phyloP scores from a whole-genome alignment of 495 filamentous ascomycete species.

The Neurospora intermedia region DNA sequence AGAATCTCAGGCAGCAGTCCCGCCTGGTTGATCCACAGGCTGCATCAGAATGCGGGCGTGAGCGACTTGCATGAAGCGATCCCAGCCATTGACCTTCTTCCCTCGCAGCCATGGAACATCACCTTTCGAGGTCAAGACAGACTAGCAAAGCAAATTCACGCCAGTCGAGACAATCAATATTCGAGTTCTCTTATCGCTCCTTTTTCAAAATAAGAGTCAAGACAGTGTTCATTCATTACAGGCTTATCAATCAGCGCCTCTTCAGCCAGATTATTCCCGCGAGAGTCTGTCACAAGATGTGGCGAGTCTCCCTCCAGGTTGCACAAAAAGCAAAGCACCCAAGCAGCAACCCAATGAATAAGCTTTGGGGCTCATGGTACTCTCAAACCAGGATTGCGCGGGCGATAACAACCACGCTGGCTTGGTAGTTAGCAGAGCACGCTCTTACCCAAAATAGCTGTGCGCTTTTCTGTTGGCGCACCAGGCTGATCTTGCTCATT shows the following conservation, averaged over 20 bases:
- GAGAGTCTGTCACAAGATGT: not conserved
- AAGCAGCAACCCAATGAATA: not conserved
- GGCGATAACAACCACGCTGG: not conserved
- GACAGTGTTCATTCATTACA: not conserved
- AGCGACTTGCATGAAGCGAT: not conserved
- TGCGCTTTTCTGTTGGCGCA: not conserved
- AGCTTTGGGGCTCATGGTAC: not conserved
- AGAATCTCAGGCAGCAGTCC: not conserved
- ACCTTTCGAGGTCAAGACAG: not conserved
- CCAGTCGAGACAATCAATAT: not conserved
- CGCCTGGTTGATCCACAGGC: not conserved
- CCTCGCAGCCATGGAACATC: not conserved
- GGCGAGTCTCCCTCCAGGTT: not conserved
- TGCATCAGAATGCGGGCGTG: not conserved
- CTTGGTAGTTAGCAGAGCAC: not conserved
- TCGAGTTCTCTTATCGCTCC: not conserved
- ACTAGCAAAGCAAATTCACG: not conserved
- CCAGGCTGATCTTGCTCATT: not conserved
- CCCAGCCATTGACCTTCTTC: not conserved
- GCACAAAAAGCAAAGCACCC: not conserved
- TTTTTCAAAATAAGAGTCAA: not conserved
- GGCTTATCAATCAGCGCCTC: not conserved
- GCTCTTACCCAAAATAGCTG: not conserved
- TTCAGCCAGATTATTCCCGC: not conserved
- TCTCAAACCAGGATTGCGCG: not conserved